A percentile compares a stretch with the other conserved stretches of the same genome.
These are phyloP conservation scores for Fraxinus paxiana DNA, from an alignment of 305 asterid species.

Conservation along the genomic window DNA sequence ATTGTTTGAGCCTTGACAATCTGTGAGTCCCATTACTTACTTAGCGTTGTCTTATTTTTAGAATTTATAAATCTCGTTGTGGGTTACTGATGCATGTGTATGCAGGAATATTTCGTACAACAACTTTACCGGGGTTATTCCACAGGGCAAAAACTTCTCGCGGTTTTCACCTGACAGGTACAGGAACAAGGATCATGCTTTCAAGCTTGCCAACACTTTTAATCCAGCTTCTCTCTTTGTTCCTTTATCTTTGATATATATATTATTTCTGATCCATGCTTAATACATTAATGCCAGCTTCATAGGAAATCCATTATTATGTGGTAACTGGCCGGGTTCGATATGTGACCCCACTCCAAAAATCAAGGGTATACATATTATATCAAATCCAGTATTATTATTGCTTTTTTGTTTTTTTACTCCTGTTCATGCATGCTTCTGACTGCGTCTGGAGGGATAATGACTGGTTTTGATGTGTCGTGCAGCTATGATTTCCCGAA, in stretches of 20 bases:
- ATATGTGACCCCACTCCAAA: conserved; percentile 67
- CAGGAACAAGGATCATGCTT: not conserved
- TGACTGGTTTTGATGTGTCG: not conserved
- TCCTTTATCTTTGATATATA: conserved; percentile 4
- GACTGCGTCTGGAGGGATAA: not conserved
- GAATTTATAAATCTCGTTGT: not conserved
- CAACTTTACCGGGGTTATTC: conserved; percentile 77
- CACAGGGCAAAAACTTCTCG: conserved; percentile 68
- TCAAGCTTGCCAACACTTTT: not conserved
- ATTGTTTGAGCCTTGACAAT: conserved; percentile 75
- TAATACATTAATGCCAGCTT: conserved; percentile 45
- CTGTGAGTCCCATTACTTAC: conserved; percentile 47
- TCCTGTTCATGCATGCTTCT: not conserved
- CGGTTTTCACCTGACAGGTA: conserved; percentile 87
- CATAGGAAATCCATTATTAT: conserved; percentile 66
- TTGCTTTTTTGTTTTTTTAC: not conserved
- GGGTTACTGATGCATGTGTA: conserved; percentile 20
- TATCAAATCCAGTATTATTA: not conserved
- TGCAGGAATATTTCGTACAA: conserved; percentile 78
- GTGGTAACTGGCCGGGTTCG: conserved; percentile 93
- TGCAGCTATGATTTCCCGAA: conserved; percentile 68
- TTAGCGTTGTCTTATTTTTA: not conserved
- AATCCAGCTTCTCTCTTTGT: not conserved
- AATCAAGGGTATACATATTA: conserved; percentile 46
- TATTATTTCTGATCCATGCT: not conserved